phyloP scores from a whole-genome alignment of 768 basidiomycete genomes.

The Boletus vinaceobasis region DNA sequence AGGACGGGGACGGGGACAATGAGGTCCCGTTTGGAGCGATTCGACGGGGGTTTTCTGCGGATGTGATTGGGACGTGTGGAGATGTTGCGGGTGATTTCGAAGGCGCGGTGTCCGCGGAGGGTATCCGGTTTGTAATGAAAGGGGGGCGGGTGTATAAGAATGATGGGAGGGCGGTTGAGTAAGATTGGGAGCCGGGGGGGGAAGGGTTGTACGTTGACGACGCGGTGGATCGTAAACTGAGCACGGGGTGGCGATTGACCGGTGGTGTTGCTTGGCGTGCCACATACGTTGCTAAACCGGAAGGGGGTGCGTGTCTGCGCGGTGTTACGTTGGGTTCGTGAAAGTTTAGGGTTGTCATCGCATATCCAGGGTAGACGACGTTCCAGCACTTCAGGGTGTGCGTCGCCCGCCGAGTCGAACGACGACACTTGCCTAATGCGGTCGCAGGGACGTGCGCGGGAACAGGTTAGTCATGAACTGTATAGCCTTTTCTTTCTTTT shows the following conservation, averaged over 20 bases:
- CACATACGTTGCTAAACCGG: background rate
- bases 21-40: constrained; percentile 56
- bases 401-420: constrained; percentile 4
- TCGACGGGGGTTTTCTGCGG: constrained; percentile 53
- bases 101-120: constrained; percentile 43
- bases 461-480: constrained; percentile 22
- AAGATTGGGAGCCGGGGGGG: background rate
- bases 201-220: background rate
- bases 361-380: background rate
- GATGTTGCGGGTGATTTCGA: constrained; percentile 39
- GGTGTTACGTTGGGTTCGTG: background rate
- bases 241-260: background rate
- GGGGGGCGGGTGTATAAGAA: constrained; percentile 46
- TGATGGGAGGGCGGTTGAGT: constrained; percentile 27
- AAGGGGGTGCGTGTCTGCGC: background rate
- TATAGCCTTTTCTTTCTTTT: constrained; percentile 8
- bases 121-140: constrained; percentile 58
- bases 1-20: constrained; percentile 37
- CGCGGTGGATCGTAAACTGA: too few relatives aligned
- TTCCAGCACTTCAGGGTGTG: background rate
- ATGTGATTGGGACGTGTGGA: constrained; percentile 38
- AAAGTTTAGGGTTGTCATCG: too few relatives aligned
- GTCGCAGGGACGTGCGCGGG: constrained; percentile 9
- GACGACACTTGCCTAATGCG: constrained; percentile 23
- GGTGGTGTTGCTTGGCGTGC: background rate